A percentile compares a stretch with the other conserved stretches of the same genome.
Conservation (phyloP, 2,329 filamentous ascomycete species). For the Ampelomyces quisqualis region DNA sequence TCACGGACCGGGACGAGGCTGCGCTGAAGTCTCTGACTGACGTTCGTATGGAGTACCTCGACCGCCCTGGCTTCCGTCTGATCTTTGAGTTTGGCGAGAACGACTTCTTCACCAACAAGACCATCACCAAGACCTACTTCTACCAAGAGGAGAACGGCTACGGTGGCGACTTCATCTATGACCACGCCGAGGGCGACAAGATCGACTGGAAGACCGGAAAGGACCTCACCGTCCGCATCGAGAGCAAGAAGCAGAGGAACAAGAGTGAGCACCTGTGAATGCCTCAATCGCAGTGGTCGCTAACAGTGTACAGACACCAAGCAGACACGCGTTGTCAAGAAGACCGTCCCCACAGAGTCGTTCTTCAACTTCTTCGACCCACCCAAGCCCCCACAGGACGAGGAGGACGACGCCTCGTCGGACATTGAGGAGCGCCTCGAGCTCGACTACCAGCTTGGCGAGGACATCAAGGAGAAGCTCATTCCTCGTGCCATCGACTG, state of each 20-base stretch:
- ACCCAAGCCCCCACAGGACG: conserved; percentile 78
- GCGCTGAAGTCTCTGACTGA: conserved; percentile 88
- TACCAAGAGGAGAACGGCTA: conserved; percentile 99
- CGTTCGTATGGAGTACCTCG: conserved; percentile 98
- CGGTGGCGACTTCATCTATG: conserved; percentile 98
- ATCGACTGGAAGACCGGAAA: conserved; percentile 94
- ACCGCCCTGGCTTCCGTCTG: conserved; percentile 95
- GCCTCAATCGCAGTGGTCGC: background rate
- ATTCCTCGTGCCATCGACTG: conserved; percentile 98
- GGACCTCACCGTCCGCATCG: conserved; percentile 89
- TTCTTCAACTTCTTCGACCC: conserved; percentile 99
- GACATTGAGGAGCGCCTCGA: conserved; percentile 98
- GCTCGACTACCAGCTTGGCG: conserved; percentile 96
- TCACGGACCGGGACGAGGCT: conserved; percentile 94
- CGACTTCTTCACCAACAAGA: conserved; percentile 97
- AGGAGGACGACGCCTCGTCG: conserved; percentile 71
- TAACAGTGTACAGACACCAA: conserved; percentile 73
- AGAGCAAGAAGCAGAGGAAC: conserved; percentile 99
- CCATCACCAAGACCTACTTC: conserved; percentile 95
- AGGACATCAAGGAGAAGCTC: conserved; percentile 99
- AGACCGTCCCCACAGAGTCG: conserved; percentile 96
- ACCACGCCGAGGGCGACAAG: conserved; percentile 96
- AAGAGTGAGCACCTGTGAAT: conserved; percentile 70
- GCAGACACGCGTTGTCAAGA: conserved; percentile 98
- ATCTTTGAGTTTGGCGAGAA: conserved; percentile 97